These are phyloP conservation scores for Vitis vinifera DNA, from an alignment of 164 flowering plant species.

Conservation along the genomic window ASM3070453v1 NC_081810.1:5846501-5847000, in stretches of 20 bases:
- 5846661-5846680: constrained; percentile 83
- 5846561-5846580: too few relatives aligned
- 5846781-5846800: constrained; percentile 24
- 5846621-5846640: too few relatives aligned
- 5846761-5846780: constrained; percentile 26
- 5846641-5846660: neutral
- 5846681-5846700: constrained; percentile 90
- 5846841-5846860: constrained; percentile 6
- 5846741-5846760: constrained; percentile 67
- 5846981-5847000: neutral
- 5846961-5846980: too few relatives aligned
- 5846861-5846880: constrained; percentile 12
- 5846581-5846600: too few relatives aligned
- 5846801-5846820: constrained; percentile 19
- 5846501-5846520: too few relatives aligned
- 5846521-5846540: too few relatives aligned
- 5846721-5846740: constrained; percentile 65
- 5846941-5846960: constrained; percentile 7
- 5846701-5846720: constrained; percentile 83
- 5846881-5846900: constrained; percentile 14
- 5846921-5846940: constrained; percentile 1
- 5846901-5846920: constrained; percentile 44
- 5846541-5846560: too few relatives aligned
- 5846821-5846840: neutral
- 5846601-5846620: too few relatives aligned